Conservation (phyloP, 2,329 filamentous ascomycete genomes). For the Pseudonectria foliicola region DNA sequence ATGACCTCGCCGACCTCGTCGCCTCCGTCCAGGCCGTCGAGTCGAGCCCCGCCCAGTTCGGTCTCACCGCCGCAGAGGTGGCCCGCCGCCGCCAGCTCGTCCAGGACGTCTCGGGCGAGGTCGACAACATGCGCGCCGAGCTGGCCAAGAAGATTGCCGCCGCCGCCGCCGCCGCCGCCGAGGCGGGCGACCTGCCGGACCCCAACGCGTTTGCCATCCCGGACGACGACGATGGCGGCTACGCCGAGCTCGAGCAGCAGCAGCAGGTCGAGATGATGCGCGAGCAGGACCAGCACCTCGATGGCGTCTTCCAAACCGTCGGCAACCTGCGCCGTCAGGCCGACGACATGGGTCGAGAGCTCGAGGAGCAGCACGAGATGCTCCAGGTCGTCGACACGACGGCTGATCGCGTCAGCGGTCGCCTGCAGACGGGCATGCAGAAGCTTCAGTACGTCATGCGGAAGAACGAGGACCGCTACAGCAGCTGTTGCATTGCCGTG, state of each 20-base stretch:
- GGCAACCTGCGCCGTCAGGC: slow-evolving; percentile 86
- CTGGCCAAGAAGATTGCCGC: slow-evolving; percentile 52
- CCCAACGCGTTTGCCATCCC: slow-evolving; percentile 52
- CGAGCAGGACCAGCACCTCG: slow-evolving; percentile 88
- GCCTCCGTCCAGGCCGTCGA: slow-evolving; percentile 85
- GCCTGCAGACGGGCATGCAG: slow-evolving; percentile 78
- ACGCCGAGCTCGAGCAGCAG: slow-evolving; percentile 81
- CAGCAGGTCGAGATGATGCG: slow-evolving; percentile 87
- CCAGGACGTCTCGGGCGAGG: slow-evolving; percentile 79
- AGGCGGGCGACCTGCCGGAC: slow-evolving; percentile 41
- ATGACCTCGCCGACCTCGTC: slow-evolving; percentile 83
- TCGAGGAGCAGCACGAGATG: slow-evolving; percentile 91
- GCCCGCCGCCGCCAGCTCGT: slow-evolving; percentile 73
- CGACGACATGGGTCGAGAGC: slow-evolving; percentile 89
- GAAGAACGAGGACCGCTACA: slow-evolving; percentile 81
- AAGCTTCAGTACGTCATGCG: slow-evolving; percentile 79
- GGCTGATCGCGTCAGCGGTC: slow-evolving; percentile 79
- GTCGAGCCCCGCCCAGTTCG: slow-evolving; percentile 78
- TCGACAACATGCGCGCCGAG: slow-evolving; percentile 84
- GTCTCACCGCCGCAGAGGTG: slow-evolving; percentile 77
- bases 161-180: slow-evolving; percentile 23
- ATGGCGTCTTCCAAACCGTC: slow-evolving; percentile 88
- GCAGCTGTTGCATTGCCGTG: slow-evolving; percentile 84
- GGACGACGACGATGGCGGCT: slow-evolving; percentile 43
- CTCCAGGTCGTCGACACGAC: slow-evolving; percentile 77